Evolutionary conservation across 768 basidiomycete species (phyloP).

Genomic region (Saitozyma sp.): DNA sequence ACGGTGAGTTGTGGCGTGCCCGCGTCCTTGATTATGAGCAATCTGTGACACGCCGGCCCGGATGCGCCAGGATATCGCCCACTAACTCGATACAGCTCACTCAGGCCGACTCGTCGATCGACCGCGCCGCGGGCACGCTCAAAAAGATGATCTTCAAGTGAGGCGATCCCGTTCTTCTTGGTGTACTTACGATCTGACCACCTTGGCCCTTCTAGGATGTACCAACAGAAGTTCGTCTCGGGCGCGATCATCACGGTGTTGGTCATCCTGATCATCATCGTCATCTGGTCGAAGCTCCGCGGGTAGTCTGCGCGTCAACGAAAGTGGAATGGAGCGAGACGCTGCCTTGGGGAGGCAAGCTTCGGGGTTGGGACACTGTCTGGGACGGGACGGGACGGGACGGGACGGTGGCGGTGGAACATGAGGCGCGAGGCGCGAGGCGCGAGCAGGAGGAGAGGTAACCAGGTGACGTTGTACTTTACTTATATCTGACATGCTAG

Average conservation of each 20-base stretch:
- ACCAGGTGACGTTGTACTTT: too few species aligned
- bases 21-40: neutral
- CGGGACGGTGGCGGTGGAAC: too few species aligned
- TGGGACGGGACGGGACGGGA: too few species aligned
- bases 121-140: conserved; percentile 84
- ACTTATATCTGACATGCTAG: too few species aligned
- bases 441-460: too few species aligned
- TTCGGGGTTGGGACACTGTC: too few species aligned
- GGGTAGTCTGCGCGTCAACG: neutral
- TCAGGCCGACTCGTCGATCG: conserved; percentile 83
- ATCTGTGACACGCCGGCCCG: neutral
- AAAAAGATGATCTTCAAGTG: conserved; percentile 96
- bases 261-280: conserved; percentile 67
- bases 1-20: conserved; percentile 61
- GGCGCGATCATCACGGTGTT: conserved; percentile 81
- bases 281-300: conserved; percentile 46
- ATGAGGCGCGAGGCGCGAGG: too few species aligned
- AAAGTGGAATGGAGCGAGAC: too few species aligned
- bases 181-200: neutral
- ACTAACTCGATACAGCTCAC: conserved; percentile 62
- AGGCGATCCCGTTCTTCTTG: conserved; percentile 39
- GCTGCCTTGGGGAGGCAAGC: too few species aligned
- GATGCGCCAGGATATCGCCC: too few species aligned
- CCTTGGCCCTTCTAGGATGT: conserved; percentile 67
- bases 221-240: conserved; percentile 89